Conservation (phyloP, 2,329 filamentous ascomycete genomes). For the Fusarium goolgardi region DNA sequence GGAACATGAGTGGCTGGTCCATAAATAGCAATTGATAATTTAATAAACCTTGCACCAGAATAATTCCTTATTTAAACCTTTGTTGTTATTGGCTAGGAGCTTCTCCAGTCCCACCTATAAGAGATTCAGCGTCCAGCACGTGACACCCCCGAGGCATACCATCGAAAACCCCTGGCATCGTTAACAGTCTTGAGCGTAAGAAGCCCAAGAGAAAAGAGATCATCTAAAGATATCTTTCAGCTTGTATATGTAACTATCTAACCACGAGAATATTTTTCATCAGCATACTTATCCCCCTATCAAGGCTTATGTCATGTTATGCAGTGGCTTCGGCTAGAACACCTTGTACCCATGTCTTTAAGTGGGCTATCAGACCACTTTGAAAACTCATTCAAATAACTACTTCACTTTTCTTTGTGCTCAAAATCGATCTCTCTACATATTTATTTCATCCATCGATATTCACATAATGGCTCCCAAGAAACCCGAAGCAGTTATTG, state of each 20-base stretch:
- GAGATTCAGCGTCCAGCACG: constrained; percentile 20
- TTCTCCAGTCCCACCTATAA: neutral
- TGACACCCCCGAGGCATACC: constrained; percentile 13
- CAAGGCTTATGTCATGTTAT: neutral
- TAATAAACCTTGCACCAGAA: neutral
- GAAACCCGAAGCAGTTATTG: constrained; percentile 54
- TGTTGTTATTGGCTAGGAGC: neutral
- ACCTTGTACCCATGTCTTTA: constrained; percentile 40
- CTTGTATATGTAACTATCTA: neutral
- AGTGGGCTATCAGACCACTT: constrained; percentile 46
- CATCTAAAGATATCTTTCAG: accelerated
- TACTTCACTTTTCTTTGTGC: constrained; percentile 22
- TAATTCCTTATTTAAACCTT: neutral
- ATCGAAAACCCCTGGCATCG: neutral
- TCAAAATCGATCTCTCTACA: constrained; percentile 9
- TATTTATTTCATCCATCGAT: constrained; percentile 3
- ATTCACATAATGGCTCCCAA: constrained; percentile 55
- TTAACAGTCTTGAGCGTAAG: accelerated
- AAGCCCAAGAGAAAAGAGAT: neutral
- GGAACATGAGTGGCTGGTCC: constrained; percentile 5
- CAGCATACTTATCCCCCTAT: neutral
- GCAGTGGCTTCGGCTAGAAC: constrained; percentile 29
- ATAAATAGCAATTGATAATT: constrained; percentile 4
- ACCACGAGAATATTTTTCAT: neutral
- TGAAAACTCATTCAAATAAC: constrained; percentile 41